Evolutionary conservation across 345 rosid genomes (phyloP).

Genomic region (Diplotaxis tenuifolia): DNA sequence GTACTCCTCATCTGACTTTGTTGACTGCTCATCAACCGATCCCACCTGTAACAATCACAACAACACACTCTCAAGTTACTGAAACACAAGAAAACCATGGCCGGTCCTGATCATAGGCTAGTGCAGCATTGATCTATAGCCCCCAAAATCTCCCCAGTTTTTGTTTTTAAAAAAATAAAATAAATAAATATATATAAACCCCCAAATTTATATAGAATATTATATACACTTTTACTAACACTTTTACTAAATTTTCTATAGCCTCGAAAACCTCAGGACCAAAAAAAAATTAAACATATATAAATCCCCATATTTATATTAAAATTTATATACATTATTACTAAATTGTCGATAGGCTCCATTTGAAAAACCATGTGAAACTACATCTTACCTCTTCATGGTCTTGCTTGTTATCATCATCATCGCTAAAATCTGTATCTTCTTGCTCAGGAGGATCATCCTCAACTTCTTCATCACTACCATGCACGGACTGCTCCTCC

Average conservation of each 20-base stretch:
- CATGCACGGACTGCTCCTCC: slow-evolving; percentile 89
- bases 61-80: background rate
- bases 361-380: background rate
- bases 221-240: too few species aligned
- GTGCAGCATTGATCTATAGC: too few species aligned
- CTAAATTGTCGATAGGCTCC: too few species aligned
- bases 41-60: slow-evolving; percentile 55
- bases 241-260: too few species aligned
- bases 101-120: background rate
- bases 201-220: too few species aligned
- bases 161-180: too few species aligned
- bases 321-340: too few species aligned
- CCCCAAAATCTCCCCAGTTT: too few species aligned
- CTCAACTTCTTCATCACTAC: slow-evolving; percentile 91
- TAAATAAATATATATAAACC: too few species aligned
- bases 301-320: too few species aligned
- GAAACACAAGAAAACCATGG: background rate
- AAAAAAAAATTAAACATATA: too few species aligned
- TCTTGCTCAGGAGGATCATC: slow-evolving; percentile 69
- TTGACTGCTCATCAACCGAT: slow-evolving; percentile 93
- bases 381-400: slow-evolving; percentile 62
- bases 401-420: slow-evolving; percentile 43
- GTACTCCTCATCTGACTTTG: slow-evolving; percentile 94
- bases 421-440: slow-evolving; percentile 77
- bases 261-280: too few species aligned